phyloP scores from a whole-genome alignment of 2,329 filamentous ascomycete species.

The Fusarium sp. region DNA sequence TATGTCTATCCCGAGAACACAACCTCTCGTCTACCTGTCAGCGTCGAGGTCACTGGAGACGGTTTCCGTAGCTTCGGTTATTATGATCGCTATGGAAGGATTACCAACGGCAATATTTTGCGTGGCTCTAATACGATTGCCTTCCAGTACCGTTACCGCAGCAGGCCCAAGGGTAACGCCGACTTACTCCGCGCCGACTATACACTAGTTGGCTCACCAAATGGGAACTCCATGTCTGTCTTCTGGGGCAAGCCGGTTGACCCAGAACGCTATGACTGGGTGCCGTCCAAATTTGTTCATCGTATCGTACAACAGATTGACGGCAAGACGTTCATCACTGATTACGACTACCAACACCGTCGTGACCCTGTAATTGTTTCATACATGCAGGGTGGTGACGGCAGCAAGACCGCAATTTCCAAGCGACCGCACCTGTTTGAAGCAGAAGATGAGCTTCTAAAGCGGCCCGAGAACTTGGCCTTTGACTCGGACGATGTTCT shows the following conservation, averaged over 20 bases:
- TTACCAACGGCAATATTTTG: slow-evolving; percentile 20
- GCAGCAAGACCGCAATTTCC: slow-evolving; percentile 21
- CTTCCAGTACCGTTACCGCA: slow-evolving; percentile 36
- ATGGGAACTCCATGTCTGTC: slow-evolving; percentile 24
- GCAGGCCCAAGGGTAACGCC: slow-evolving; percentile 24
- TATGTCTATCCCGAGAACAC: slow-evolving; percentile 28
- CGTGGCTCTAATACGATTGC: slow-evolving; percentile 3
- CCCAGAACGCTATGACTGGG: slow-evolving; percentile 34
- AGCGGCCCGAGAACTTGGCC: not conserved
- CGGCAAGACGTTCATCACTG: slow-evolving; percentile 21
- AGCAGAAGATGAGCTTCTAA: not conserved
- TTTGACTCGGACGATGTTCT: slow-evolving; percentile 7
- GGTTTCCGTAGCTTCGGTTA: slow-evolving; percentile 20
- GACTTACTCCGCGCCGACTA: slow-evolving; percentile 34
- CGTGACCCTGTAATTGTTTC: slow-evolving; percentile 29
- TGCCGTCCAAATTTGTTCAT: slow-evolving; percentile 28
- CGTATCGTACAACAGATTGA: slow-evolving; percentile 25
- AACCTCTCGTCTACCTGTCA: slow-evolving; percentile 15
- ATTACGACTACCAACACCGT: slow-evolving; percentile 37
- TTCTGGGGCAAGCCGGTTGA: slow-evolving; percentile 39
- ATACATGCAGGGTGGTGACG: slow-evolving; percentile 14
- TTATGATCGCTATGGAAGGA: slow-evolving; percentile 37
- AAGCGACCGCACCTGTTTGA: slow-evolving; percentile 5
- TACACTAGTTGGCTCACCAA: not conserved
- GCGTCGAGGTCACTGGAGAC: slow-evolving; percentile 12